Base-by-base conservation (phyloP, 2,329 filamentous ascomycete species). In the Neonectria ditissima region DNA sequence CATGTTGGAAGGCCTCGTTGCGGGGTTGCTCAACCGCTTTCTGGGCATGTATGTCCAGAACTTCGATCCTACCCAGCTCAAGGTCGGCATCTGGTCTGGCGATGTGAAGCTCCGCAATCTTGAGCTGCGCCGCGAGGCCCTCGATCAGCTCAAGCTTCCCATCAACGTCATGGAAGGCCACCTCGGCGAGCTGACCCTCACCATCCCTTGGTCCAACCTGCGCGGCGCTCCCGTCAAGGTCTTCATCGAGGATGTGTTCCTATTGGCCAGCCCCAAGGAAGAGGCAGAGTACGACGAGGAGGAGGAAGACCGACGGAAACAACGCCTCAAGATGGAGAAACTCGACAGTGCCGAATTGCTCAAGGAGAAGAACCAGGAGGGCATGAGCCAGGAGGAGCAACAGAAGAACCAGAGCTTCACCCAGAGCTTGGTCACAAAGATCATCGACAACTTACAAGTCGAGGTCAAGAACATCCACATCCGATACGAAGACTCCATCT, bases 41-140 rank as follows among this genome's bases (percentile, higher is more conserved):
- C 83, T 99, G 88, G 97, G 96, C 86, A 97, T 98, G 92, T 99
- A 99, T 80, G 95, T 99, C 80, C 94, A 97, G 87, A 98, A 99
- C 82, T 99, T 99, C 79, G 96, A 99, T 80, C 93, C 96, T 58
- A 92, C 93, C 75, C 96, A 99, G 83, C 87, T 99, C 70, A 99
- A 99, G 78, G 94, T 99, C 68, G 96, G 97, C 68, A 99, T 99
- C 75, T 99, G 95, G 96, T 97, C 93, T 22, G 96, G 97, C 73
- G 96, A 99, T 83, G 96, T 99, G 75, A 97, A 97, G 82, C 86
- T 99, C 48, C 90, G 91, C 65, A 91, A 99, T 74, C 90, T 99
- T 63, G 92, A 99, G 82, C 87, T 99, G 51, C 93, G 94, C 59
- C 89, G 92, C 62, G 96, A 99, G 84, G 96, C 96, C 18, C 90